phyloP scores from a whole-genome alignment of 179 eudicot species.

The Vitellaria paradoxa region DNA sequence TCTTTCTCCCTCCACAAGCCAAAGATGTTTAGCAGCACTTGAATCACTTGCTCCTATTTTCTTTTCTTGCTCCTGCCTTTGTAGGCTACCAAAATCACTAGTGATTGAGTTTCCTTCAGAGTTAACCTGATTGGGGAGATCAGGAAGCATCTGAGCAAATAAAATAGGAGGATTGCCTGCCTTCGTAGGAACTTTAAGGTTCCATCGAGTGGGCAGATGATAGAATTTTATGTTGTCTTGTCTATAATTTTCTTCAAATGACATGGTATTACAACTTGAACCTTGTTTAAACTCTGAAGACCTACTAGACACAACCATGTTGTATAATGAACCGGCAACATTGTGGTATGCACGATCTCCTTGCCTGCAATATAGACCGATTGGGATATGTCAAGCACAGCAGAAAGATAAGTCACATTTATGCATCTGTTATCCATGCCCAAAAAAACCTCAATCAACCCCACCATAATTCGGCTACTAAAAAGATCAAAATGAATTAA shows the following conservation, averaged over 20 bases:
- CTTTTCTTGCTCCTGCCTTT: neutral
- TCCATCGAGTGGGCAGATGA: slow-evolving; percentile 1
- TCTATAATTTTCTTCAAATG: slow-evolving; percentile 1
- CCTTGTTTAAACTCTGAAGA: slow-evolving; percentile 6
- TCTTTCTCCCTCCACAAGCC: neutral
- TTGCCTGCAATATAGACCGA: slow-evolving; percentile 20
- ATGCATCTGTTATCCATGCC: neutral
- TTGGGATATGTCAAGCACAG: neutral
- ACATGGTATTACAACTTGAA: slow-evolving; percentile 10
- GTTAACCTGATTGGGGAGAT: slow-evolving; percentile 9
- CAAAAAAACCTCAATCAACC: neutral
- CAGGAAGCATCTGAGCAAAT: slow-evolving; percentile 9
- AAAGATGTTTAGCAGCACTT: neutral
- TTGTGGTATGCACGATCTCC: slow-evolving; percentile 7
- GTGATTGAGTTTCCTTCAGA: slow-evolving; percentile 2
- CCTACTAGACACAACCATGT: slow-evolving; percentile 10
- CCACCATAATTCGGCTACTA: neutral
- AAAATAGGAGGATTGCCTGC: neutral
- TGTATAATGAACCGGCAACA: neutral
- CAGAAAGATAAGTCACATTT: neutral
- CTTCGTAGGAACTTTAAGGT: slow-evolving; percentile 2
- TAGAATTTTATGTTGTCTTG: neutral
- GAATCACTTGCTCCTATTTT: slow-evolving; percentile 9
- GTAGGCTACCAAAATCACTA: neutral
- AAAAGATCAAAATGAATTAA: neutral